These are phyloP conservation scores for Pisolithus marmoratus DNA, from an alignment of 768 basidiomycete genomes.

Conservation along the genomic window DNA sequence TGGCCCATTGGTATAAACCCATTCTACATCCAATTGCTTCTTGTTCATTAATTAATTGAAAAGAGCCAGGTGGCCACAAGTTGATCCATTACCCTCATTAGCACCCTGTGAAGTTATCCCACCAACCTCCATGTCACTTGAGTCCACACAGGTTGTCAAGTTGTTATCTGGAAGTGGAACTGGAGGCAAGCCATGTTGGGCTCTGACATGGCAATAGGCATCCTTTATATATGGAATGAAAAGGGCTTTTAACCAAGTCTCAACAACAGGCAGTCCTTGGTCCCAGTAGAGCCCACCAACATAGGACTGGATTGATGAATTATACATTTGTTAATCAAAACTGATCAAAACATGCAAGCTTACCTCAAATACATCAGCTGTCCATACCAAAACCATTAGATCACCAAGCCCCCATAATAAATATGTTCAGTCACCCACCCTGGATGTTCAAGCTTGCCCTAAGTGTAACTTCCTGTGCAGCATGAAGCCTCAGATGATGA, in stretches of 20 bases:
- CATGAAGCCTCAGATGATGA: slow-evolving; percentile 56
- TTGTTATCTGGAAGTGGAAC: slow-evolving; percentile 21
- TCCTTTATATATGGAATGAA: slow-evolving; percentile 57
- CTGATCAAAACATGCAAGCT: slow-evolving; percentile 10
- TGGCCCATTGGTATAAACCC: slow-evolving; percentile 47
- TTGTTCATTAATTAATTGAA: slow-evolving; percentile 78
- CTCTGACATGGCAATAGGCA: slow-evolving; percentile 60
- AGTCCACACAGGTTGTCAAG: not conserved
- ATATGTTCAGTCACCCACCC: slow-evolving; percentile 37
- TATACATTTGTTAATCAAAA: too few species aligned
- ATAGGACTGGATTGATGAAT: slow-evolving; percentile 47
- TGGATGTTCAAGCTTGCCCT: slow-evolving; percentile 66
- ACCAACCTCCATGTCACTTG: too few species aligned
- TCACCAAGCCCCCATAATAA: not conserved
- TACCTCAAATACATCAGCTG: slow-evolving; percentile 80
- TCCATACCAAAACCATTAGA: slow-evolving; percentile 2
- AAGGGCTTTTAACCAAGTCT: slow-evolving; percentile 55
- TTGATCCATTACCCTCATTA: not conserved
- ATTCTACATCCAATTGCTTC: slow-evolving; percentile 53
- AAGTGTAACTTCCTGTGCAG: slow-evolving; percentile 67
- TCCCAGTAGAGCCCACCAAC: slow-evolving; percentile 75
- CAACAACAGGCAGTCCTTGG: slow-evolving; percentile 53
- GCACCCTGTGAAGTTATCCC: too few species aligned
- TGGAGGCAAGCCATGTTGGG: slow-evolving; percentile 60
- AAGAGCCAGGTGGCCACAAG: slow-evolving; percentile 61